Conservation (phyloP, 2,329 filamentous ascomycete species). For the Alternaria infectoria region DNA sequence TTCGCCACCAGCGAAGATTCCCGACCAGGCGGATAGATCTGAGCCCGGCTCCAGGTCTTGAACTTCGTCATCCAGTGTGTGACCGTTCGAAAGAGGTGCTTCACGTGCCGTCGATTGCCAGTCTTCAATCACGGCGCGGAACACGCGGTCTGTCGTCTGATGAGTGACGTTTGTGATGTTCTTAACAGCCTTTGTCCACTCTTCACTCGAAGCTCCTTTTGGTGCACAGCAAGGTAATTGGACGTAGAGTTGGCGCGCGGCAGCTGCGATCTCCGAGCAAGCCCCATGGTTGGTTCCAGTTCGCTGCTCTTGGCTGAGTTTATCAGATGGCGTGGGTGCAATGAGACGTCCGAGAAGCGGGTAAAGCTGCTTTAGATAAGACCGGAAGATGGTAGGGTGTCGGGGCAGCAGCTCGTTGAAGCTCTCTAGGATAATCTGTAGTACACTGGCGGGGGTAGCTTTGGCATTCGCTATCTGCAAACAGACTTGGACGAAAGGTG, state of each 20-base stretch:
- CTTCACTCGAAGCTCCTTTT: constrained; percentile 76
- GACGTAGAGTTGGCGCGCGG: constrained; percentile 70
- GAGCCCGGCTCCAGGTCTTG: constrained; percentile 50
- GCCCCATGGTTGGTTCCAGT: constrained; percentile 49
- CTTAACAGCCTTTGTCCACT: constrained; percentile 75
- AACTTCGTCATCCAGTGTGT: constrained; percentile 40
- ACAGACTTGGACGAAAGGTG: constrained; percentile 75
- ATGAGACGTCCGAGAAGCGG: constrained; percentile 66
- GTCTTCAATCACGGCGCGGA: constrained; percentile 79
- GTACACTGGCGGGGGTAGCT: constrained; percentile 48
- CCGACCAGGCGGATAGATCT: constrained; percentile 72
- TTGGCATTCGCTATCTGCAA: constrained; percentile 62
- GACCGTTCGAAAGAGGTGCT: constrained; percentile 33
- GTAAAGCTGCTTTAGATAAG: constrained; percentile 72
- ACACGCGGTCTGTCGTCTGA: constrained; percentile 73
- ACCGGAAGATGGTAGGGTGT: constrained; percentile 83
- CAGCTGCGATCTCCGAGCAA: constrained; percentile 60
- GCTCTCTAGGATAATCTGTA: constrained; percentile 73
- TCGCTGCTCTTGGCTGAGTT: constrained; percentile 26
- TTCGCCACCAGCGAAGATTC: constrained; percentile 75
- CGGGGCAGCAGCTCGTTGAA: constrained; percentile 76
- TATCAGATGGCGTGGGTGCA: constrained; percentile 64
- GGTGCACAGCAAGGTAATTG: constrained; percentile 80
- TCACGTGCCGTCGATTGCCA: constrained; percentile 71
- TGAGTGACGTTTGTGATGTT: constrained; percentile 70